Base-by-base conservation (phyloP, 129 eudicot genomes). In the Silybum marianum region DNA sequence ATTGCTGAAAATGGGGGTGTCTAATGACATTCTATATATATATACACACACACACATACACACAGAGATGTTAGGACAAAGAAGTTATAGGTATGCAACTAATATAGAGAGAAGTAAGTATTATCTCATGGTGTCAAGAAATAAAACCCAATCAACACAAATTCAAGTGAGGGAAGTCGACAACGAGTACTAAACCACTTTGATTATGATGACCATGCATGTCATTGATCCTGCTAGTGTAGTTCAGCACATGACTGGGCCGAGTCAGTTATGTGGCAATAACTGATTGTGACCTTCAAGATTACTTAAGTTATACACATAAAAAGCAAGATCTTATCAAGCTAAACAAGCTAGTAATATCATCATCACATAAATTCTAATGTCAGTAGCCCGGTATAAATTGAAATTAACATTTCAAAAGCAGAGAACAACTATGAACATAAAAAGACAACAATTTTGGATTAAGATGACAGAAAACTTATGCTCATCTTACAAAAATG, bases 221-320 rank as follows among this genome's bases (percentile, higher is more conserved):
- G 69, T 13, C 4, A 63, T 63, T 22, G 26, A 63, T 21, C 25
- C 28, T 63, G 25, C 69, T 63, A 63, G 69, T 19, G 69, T 63
- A 63, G 21, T 63, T 63, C 69, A 63, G 69, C 26, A 19, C 26
- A 63, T 9, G 26, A 63, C 69, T 63, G 26, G 26, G 5, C 26
- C 69, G 21, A 7, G 28, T 63, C 69, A 62, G 26, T 63, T 63
- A n/a, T 22, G 69, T 63, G 69, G 24, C 28, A 63, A 63, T 19
- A 63, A 60, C 23, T 63, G 26, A 28, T 63, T 62, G 25, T 16
- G 67, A 13, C 78, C 67, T 30, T 81, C 69, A 38, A 60, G 60
- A 60, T 32, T 39, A 46, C 2, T 46, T 9, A 75, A 21, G 12
- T 40, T 22, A 73, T 26, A 65, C 46, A 36, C n/a, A 74, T 48